Base-by-base conservation (phyloP, 2,329 filamentous ascomycete genomes). In the Aspergillus terreus region DNA sequence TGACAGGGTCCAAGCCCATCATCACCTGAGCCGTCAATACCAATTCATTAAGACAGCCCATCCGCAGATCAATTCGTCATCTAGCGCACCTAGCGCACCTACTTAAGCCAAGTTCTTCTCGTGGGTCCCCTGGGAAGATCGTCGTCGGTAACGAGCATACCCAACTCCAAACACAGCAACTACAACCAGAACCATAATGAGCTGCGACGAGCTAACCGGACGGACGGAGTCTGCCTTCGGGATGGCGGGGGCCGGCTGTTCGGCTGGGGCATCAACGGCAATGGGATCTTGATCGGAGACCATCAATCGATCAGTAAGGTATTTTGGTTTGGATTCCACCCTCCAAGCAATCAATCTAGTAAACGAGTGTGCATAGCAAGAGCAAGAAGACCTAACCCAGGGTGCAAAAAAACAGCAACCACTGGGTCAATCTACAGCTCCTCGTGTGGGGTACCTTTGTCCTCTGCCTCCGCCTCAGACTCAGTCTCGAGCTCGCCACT, bases 401-500 rank as follows among this genome's bases (percentile, higher is more conserved):
- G 44, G 50, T 58, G 58, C 52, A 67, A 67, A 60, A 56, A 63
- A 55, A 54, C 50, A 53, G 15, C 5, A 23, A 48, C 59, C 59
- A 58, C 58, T 50, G 60, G 57, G 50, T 51, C 49, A 58, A 58
- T 74, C 74, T 82, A 86, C 66, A 86, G 80, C 76, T 86, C 83
- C 69, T 78, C 79, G 63, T 83, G 15, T 19, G 7, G 80, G 73
- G 80, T 84, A 85, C 83, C 83, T 85, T 85, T 82, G 56, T 55
- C 56, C 27, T 64, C 64, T 46, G 59, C 55, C 27, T 64, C 64
- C 47, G 59, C 56, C 33, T 47, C 40, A 7, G 15, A 4, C 48
- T 47, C 40, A 7, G 15, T n/a, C 48, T 82, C 76, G 53, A 86
- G 71, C 74, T 86, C 83, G 62, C 83, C 83, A 66, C 81, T 83